Base-by-base conservation (phyloP, 495 filamentous ascomycete species). In the Aspergillus funiculosus region DNA sequence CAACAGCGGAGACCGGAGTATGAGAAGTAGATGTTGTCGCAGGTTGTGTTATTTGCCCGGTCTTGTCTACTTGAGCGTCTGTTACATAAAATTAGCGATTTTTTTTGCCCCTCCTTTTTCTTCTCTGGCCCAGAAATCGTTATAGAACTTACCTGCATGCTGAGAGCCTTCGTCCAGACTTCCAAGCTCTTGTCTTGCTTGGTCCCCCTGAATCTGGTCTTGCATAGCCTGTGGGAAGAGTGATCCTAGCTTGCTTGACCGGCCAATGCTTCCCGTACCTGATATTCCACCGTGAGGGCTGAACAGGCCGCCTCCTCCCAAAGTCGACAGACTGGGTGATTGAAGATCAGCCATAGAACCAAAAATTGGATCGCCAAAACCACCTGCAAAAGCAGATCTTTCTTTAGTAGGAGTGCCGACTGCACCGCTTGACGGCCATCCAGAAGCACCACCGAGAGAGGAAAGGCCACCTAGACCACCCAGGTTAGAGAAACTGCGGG, bases 171-270 rank as follows among this genome's bases (percentile, higher is more conserved):
- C 76, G 34, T 84, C 65, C 27, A 71, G 27, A 21, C 51, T 76
- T 5, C 80, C 75, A 29, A 83, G 75, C 1, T 71, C 73, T 22
- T 79, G 63, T 13, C 72, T 64, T 22, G 53, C 56, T 31, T 68
- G 62, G 2, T 81, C 79, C 39, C 57, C 50, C 17, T 74, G 83
- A 75, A 88, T 85, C 57, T 90, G 86, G n/a, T 89, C 87, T 60
- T 92, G 87, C 83, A 94, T 90, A 2, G 83, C 81, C 6, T 74
- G 58, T 10, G 91, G 89, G 58, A 98, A 95, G 28, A 98, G 73
- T 2, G 88, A 89, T 1, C 84, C 85, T 40, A 97, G 68, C 62
- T 88, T 94, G 64, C 87, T 91, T 0, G 80, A 81, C 41, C 91
- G 79, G 22, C 82, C 81, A 28, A 82, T 70, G 24, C 78, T 76